Percentiles rank a stretch among this genome's conserved stretches.
Conservation (phyloP, 225 moss, liverwort and hornwort species). For the Physcomitrium patens region DNA sequence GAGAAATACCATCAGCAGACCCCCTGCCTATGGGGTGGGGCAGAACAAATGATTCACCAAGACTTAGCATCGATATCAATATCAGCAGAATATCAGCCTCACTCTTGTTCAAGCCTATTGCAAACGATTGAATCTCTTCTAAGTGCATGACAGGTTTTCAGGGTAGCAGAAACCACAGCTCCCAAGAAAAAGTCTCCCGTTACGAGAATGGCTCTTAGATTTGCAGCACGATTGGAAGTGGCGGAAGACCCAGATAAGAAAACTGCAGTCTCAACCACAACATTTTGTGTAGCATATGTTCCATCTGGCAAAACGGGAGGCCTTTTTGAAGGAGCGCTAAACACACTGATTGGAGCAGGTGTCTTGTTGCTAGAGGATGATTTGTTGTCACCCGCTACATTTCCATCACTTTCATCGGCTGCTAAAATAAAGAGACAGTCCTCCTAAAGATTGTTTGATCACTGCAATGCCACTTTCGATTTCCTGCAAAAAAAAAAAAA, state of each 20-base stretch:
- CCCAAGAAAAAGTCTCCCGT: constrained; percentile 96
- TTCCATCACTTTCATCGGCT: constrained; percentile 66
- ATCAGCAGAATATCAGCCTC: constrained; percentile 78
- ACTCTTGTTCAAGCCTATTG: constrained; percentile 66
- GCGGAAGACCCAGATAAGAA: constrained; percentile 44
- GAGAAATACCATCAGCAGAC: constrained; percentile 79
- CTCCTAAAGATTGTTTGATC: constrained; percentile 88
- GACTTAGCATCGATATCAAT: constrained; percentile 82
- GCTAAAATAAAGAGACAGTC: constrained; percentile 83
- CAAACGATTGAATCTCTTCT: constrained; percentile 67
- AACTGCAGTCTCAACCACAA: constrained; percentile 71
- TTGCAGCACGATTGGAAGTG: constrained; percentile 50
- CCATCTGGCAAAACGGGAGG: constrained; percentile 94
- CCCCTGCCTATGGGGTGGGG: constrained; percentile 91
- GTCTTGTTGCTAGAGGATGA: constrained; percentile 36
- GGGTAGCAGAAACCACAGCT: constrained; percentile 80
- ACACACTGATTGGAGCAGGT: constrained; percentile 61
- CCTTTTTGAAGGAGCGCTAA: constrained; percentile 77
- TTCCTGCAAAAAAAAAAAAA: constrained; percentile 56
- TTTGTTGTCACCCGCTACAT: constrained; percentile 48
- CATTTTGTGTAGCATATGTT: constrained; percentile 96
- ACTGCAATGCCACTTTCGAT: constrained; percentile 75
- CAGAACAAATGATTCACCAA: constrained; percentile 82
- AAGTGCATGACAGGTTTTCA: constrained; percentile 86
- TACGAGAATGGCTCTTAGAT: constrained; percentile 75